Conservation (phyloP, 768 basidiomycete species). For the Collybiopsis confluens region DNA sequence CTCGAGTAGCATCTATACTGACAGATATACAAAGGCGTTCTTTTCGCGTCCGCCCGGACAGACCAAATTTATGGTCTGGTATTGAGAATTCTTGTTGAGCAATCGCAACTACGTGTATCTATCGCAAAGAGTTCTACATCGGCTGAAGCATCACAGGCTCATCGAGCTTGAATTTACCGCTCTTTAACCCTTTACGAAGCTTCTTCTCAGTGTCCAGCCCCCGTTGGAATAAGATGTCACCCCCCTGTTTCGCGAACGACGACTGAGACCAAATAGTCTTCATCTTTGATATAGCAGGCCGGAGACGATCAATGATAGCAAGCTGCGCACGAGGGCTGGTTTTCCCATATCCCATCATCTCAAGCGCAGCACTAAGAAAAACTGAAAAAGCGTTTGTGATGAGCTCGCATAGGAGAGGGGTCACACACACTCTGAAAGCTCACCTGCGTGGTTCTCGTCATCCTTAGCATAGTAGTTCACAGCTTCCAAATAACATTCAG, state of each 20-base stretch:
- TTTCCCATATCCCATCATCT: neutral
- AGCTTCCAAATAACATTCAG: neutral
- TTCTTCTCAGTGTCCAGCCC: neutral
- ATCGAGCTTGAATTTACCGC: neutral
- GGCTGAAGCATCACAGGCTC: neutral
- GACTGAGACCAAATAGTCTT: constrained; percentile 16
- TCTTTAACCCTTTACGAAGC: neutral
- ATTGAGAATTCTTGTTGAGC: no score
- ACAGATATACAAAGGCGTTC: no score
- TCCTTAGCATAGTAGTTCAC: neutral
- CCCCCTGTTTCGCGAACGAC: neutral
- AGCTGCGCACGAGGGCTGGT: constrained; percentile 9
- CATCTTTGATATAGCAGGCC: constrained; percentile 17
- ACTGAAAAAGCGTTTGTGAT: no score
- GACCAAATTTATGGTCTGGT: no score
- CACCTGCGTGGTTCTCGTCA: neutral
- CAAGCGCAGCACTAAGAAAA: neutral
- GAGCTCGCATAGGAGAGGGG: no score
- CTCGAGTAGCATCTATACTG: no score
- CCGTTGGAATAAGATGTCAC: neutral
- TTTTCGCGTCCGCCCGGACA: no score
- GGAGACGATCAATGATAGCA: constrained; percentile 17
- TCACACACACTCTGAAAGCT: no score
- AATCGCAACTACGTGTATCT: no score
- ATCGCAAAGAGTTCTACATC: no score